phyloP scores from a whole-genome alignment of 495 filamentous ascomycete genomes.

The Gamarada debralockiae region DNA sequence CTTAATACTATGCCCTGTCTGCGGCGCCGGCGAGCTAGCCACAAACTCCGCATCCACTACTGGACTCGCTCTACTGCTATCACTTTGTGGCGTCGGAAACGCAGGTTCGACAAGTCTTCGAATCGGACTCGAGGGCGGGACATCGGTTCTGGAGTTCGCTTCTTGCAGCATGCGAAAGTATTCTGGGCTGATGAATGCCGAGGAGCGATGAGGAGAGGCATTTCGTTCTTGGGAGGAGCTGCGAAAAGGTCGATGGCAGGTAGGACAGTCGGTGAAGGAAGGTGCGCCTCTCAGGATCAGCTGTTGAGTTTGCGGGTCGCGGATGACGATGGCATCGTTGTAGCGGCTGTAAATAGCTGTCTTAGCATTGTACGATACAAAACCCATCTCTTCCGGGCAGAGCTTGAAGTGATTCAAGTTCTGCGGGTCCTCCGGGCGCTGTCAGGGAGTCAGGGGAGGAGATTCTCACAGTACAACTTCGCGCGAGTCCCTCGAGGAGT shows the following conservation, averaged over 20 bases:
- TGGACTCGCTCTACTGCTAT: constrained; percentile 19
- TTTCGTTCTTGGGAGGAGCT: constrained; percentile 45
- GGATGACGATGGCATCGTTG: constrained; percentile 86
- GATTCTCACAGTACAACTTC: constrained; percentile 59
- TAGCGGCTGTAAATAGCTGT: constrained; percentile 61
- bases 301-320: constrained; percentile 79
- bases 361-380: neutral
- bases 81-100: constrained; percentile 12
- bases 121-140: constrained; percentile 42
- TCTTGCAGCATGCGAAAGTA: constrained; percentile 90
- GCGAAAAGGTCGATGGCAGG: constrained; percentile 78
- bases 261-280: constrained; percentile 47
- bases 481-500: constrained; percentile 54
- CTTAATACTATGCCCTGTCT: constrained; percentile 61
- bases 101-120: constrained; percentile 33
- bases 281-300: constrained; percentile 68
- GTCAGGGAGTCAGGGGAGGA: constrained; percentile 1
- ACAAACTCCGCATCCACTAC: constrained; percentile 47
- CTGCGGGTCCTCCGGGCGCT: neutral
- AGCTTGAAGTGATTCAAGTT: neutral
- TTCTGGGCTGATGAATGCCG: constrained; percentile 70
- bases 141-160: constrained; percentile 24
- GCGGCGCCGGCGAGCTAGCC: constrained; percentile 46
- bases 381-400: neutral
- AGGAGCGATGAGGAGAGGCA: constrained; percentile 46